phyloP scores from a whole-genome alignment of 2,329 filamentous ascomycete genomes.

The Fusarium falciforme region DNA sequence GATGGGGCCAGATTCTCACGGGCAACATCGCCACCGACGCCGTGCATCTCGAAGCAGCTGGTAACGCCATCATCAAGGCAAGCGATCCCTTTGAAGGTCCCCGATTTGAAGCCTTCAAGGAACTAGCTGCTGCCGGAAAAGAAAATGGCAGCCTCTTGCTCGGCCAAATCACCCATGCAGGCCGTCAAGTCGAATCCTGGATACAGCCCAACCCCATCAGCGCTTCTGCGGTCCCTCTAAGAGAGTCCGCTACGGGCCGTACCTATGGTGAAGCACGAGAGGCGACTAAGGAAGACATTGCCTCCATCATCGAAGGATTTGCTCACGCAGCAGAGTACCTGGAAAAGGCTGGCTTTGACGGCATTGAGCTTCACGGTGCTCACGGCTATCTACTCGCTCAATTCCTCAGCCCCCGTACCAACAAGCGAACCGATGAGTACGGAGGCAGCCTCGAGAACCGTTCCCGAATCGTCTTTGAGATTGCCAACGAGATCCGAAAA shows the following conservation, averaged over 20 bases:
- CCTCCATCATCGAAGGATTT: slow-evolving; percentile 24
- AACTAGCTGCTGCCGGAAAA: slow-evolving; percentile 18
- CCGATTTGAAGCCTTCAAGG: slow-evolving; percentile 28
- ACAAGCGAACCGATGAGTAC: slow-evolving; percentile 63
- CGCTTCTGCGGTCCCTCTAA: slow-evolving; percentile 66
- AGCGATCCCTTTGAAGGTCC: slow-evolving; percentile 18
- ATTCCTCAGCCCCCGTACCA: slow-evolving; percentile 57
- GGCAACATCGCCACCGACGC: slow-evolving; percentile 29
- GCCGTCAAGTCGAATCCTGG: slow-evolving; percentile 32
- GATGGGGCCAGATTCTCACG: slow-evolving; percentile 26
- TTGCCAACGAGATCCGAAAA: slow-evolving; percentile 57
- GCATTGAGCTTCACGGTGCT: slow-evolving; percentile 28
- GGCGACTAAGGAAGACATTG: slow-evolving; percentile 29
- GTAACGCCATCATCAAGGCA: slow-evolving; percentile 15
- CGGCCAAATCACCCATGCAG: slow-evolving; percentile 27
- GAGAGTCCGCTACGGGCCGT: slow-evolving; percentile 63
- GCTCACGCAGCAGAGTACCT: slow-evolving; percentile 58
- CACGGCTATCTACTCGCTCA: slow-evolving; percentile 60
- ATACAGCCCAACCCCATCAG: slow-evolving; percentile 48
- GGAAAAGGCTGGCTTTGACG: slow-evolving; percentile 34
- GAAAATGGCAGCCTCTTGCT: slow-evolving; percentile 21
- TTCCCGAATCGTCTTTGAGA: slow-evolving; percentile 56
- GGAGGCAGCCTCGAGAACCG: slow-evolving; percentile 59
- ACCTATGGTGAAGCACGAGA: slow-evolving; percentile 47
- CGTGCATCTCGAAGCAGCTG: slow-evolving; percentile 22